Percentiles rank a stretch among this genome's conserved stretches.
Conservation (phyloP, 768 basidiomycete species). For the Lentinula sp. region DNA sequence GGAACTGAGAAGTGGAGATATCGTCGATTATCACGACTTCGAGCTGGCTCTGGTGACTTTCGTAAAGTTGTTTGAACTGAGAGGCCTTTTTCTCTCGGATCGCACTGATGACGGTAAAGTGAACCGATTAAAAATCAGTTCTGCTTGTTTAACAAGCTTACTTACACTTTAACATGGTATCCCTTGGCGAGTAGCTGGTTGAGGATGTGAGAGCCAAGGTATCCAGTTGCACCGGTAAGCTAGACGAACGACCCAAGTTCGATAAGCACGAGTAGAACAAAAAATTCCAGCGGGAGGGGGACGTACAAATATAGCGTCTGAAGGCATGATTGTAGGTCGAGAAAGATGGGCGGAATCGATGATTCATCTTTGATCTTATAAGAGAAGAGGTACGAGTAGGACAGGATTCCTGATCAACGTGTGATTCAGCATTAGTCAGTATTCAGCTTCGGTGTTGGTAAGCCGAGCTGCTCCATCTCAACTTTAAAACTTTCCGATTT, state of each 20-base stretch:
- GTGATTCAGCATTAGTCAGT: background rate
- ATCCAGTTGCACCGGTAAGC: slow-evolving; percentile 5
- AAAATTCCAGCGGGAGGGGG: background rate
- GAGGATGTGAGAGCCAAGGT: slow-evolving; percentile 6
- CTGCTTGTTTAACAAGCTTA: background rate
- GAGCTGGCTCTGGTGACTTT: slow-evolving; percentile 10
- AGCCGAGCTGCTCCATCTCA: background rate
- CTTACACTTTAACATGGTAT: background rate
- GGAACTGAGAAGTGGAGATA: slow-evolving; percentile 23
- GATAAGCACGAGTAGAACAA: background rate
- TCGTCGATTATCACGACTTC: slow-evolving; percentile 17
- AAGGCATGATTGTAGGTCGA: background rate
- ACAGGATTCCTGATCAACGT: background rate
- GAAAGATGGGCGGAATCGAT: background rate
- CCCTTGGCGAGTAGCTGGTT: background rate
- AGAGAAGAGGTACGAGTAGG: background rate
- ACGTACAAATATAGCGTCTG: background rate
- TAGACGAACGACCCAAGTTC: background rate
- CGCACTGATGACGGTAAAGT: background rate
- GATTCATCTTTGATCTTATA: background rate
- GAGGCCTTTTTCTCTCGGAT: background rate
- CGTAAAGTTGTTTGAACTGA: background rate
- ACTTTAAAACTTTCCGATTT: background rate
- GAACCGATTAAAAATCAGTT: background rate
- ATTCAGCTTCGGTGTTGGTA: background rate